A percentile compares a stretch with the other conserved stretches of the same genome.
These are phyloP conservation scores for Lepidium aucheri DNA, from an alignment of 345 rosid species.

Conservation along the genomic window DNA sequence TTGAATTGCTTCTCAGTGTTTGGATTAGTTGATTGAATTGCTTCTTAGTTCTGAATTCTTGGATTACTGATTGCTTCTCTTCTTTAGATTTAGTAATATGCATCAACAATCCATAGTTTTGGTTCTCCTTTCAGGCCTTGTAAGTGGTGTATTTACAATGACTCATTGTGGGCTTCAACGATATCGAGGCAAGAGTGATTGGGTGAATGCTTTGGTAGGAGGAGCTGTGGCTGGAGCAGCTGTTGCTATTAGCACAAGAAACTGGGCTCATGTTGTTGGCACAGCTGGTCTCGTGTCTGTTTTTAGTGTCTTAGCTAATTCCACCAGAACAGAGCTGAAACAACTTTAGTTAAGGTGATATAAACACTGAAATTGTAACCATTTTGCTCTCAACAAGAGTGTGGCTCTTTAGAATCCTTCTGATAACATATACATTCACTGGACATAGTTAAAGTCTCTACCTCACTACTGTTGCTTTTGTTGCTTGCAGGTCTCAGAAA, in stretches of 20 bases:
- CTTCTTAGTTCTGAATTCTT: neutral
- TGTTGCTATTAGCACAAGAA: slow-evolving; percentile 55
- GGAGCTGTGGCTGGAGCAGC: slow-evolving; percentile 83
- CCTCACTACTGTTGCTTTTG: neutral
- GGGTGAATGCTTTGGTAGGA: slow-evolving; percentile 66
- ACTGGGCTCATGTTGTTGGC: slow-evolving; percentile 45
- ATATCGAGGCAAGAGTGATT: slow-evolving; percentile 58
- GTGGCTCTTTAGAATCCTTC: neutral
- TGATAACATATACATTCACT: neutral
- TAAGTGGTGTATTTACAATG: slow-evolving; percentile 55
- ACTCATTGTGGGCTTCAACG: slow-evolving; percentile 62
- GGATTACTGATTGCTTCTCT: neutral
- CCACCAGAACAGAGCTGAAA: slow-evolving; percentile 40
- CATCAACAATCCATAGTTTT: neutral
- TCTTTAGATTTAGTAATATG: neutral
- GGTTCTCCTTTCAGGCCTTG: slow-evolving; percentile 43
- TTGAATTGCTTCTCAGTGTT: neutral
- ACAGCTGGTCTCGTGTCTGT: slow-evolving; percentile 61
- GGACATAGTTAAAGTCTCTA: neutral
- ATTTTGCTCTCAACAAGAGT: neutral
- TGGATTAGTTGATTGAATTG: neutral
- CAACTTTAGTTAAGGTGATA: slow-evolving; percentile 12
- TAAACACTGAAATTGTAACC: neutral
- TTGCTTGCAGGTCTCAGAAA: neutral
- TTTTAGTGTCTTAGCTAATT: slow-evolving; percentile 56